These are phyloP conservation scores for Candida palmyrensis DNA, from an alignment of 805 yeast genomes.

Conservation along the genomic window DNA sequence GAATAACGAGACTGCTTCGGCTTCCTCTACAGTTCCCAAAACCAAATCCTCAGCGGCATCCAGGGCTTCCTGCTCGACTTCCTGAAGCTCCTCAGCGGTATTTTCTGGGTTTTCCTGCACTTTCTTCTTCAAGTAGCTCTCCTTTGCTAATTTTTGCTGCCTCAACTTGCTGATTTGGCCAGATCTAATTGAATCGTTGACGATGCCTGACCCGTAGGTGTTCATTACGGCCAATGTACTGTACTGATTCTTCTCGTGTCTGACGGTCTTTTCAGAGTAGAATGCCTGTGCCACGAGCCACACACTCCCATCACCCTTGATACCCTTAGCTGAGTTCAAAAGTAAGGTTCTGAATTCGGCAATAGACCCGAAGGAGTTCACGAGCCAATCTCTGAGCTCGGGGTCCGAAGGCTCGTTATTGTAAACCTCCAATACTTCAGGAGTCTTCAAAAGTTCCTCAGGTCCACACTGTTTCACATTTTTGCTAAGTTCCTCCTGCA, in stretches of 20 bases:
- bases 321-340: slow-evolving; percentile 59
- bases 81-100: slow-evolving; percentile 8
- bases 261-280: slow-evolving; percentile 14
- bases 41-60: slow-evolving; percentile 11
- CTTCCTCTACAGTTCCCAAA: slow-evolving; percentile 38
- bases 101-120: slow-evolving; percentile 12
- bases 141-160: slow-evolving; percentile 27
- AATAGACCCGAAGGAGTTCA: slow-evolving; percentile 66
- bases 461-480: slow-evolving; percentile 12
- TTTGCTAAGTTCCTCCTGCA: slow-evolving; percentile 13
- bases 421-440: slow-evolving; percentile 30
- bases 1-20: slow-evolving; percentile 30
- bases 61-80: slow-evolving; percentile 7
- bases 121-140: slow-evolving; percentile 20
- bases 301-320: slow-evolving; percentile 86
- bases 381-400: slow-evolving; percentile 43
- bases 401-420: slow-evolving; percentile 29
- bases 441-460: slow-evolving; percentile 40
- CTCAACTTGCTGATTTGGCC: slow-evolving; percentile 45
- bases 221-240: slow-evolving; percentile 63
- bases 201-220: slow-evolving; percentile 88
- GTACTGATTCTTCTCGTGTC: slow-evolving; percentile 17
- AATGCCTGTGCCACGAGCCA: slow-evolving; percentile 72
- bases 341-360: slow-evolving; percentile 71
- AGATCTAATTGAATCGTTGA: slow-evolving; percentile 55